Evolutionary conservation across 441 rosid species (phyloP).

Genomic region (Syzygium malaccense): DNA sequence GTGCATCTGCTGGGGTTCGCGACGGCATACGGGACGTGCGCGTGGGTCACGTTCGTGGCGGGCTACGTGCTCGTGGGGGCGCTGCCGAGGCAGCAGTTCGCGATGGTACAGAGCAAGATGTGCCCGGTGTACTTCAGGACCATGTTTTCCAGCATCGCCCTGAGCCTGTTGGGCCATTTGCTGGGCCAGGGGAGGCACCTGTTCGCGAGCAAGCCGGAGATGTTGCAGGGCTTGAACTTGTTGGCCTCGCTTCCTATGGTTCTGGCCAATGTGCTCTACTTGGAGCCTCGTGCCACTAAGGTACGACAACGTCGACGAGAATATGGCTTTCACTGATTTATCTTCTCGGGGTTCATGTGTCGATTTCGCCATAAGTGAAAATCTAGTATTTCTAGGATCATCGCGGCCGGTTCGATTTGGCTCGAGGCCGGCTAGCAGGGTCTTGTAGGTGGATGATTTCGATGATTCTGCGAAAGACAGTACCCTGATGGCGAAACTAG

Average conservation of each 20-base stretch:
- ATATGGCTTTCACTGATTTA: not conserved
- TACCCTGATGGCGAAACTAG: too few species aligned
- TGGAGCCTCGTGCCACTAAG: slow-evolving; percentile 80
- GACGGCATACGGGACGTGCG: slow-evolving; percentile 52
- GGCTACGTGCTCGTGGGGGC: slow-evolving; percentile 44
- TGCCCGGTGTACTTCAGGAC: slow-evolving; percentile 66
- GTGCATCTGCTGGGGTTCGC: slow-evolving; percentile 40
- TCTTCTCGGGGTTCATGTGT: not conserved
- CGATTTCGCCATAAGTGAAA: not conserved
- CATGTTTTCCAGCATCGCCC: slow-evolving; percentile 26
- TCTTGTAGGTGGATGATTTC: not conserved
- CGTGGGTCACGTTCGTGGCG: slow-evolving; percentile 76
- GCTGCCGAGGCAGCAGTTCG: slow-evolving; percentile 67
- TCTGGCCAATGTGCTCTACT: slow-evolving; percentile 37
- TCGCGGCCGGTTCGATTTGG: not conserved
- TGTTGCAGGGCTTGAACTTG: slow-evolving; percentile 50
- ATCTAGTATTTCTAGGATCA: not conserved
- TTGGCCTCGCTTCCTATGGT: slow-evolving; percentile 35
- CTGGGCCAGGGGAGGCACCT: slow-evolving; percentile 18
- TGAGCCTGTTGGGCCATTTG: slow-evolving; percentile 51
- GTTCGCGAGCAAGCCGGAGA: slow-evolving; percentile 27
- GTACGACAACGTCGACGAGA: slow-evolving; percentile 7
- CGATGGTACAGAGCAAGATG: slow-evolving; percentile 73
- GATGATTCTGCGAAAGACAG: too few species aligned
- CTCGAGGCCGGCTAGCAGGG: not conserved